A percentile compares a stretch with the other conserved stretches of the same genome.
These are phyloP conservation scores for Sequoiadendron giganteum DNA, from an alignment of 75 land plant species.

Conservation along the genomic window DNA sequence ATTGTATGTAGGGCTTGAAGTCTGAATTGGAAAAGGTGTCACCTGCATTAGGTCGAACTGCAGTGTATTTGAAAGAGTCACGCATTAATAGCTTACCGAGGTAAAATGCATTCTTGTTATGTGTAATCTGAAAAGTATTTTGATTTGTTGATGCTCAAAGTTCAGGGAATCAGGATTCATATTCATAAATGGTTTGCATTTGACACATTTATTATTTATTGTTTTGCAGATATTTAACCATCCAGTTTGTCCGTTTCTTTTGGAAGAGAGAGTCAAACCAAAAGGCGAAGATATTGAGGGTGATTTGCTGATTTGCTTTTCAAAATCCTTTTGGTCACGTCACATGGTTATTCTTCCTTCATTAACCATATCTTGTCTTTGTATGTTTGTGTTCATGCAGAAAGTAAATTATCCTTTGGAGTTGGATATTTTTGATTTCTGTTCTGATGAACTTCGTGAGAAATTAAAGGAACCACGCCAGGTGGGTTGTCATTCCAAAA, in stretches of 20 bases:
- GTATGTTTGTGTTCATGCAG: conserved; percentile 26
- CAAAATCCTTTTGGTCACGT: background rate
- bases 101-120: conserved; percentile 22
- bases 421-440: conserved; percentile 87
- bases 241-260: conserved; percentile 96
- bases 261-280: conserved; percentile 98
- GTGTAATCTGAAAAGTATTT: background rate
- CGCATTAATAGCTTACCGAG: conserved; percentile 69
- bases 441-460: conserved; percentile 84
- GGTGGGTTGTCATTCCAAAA: conserved; percentile 24
- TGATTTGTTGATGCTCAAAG: background rate
- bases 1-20: conserved; percentile 65
- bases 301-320: conserved; percentile 11
- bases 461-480: conserved; percentile 75
- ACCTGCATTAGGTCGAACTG: conserved; percentile 77
- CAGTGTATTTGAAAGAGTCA: conserved; percentile 79
- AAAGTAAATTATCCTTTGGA: conserved; percentile 97
- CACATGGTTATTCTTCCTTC: background rate
- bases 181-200: background rate
- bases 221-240: conserved; percentile 75
- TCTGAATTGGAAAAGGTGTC: conserved; percentile 93
- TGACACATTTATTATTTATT: background rate
- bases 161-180: background rate
- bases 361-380: background rate
- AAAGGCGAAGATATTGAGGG: conserved; percentile 96